Evolutionary conservation across 306 rosid genomes (phyloP).

Genomic region (Gillenia trifoliata): DNA sequence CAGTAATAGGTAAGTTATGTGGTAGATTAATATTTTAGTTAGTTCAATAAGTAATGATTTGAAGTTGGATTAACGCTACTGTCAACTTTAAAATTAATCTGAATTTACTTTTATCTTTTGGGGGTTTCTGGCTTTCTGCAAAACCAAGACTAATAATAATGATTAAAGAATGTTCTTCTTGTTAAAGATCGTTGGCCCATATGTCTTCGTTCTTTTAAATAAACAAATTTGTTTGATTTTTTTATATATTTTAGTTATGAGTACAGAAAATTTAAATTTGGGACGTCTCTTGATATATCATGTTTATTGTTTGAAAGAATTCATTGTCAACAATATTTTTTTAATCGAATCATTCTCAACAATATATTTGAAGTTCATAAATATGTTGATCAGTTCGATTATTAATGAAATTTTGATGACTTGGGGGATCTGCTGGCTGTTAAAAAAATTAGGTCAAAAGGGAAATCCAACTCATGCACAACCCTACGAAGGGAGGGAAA

Average conservation of each 20-base stretch:
- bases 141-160: background rate
- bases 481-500: constrained; percentile 32
- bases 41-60: constrained; percentile 5
- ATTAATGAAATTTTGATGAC: background rate
- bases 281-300: background rate
- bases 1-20: background rate
- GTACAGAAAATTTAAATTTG: background rate
- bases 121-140: background rate
- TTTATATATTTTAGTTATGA: too few species aligned
- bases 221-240: too few species aligned
- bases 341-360: too few species aligned
- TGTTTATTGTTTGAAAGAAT: too few species aligned
- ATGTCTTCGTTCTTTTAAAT: background rate
- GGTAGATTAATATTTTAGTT: background rate
- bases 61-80: constrained; percentile 19
- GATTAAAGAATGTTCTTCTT: background rate
- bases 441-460: background rate
- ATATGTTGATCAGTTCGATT: background rate
- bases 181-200: background rate
- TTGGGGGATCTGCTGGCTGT: background rate
- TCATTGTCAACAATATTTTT: too few species aligned
- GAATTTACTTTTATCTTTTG: background rate
- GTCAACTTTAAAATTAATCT: background rate
- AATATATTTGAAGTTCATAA: background rate
- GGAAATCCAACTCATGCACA: constrained; percentile 8